phyloP scores from a whole-genome alignment of 176 grass and related monocot species.

The Carex kokanica region DNA sequence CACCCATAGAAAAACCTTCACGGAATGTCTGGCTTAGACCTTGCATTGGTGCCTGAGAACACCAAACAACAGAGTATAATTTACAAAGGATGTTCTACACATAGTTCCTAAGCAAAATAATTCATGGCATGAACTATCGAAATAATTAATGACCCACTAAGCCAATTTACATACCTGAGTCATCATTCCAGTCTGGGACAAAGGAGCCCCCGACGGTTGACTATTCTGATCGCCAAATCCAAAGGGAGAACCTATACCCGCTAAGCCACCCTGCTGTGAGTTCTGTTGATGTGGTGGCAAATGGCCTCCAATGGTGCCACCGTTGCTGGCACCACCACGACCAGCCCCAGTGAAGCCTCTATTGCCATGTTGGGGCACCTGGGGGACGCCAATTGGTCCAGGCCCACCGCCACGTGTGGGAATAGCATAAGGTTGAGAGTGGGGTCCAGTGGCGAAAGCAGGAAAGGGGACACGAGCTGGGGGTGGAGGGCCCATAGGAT shows the following conservation, averaged over 20 bases:
- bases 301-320: constrained; percentile 85
- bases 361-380: constrained; percentile 73
- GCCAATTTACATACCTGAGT: constrained; percentile 63
- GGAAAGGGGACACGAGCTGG: constrained; percentile 66
- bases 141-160: not conserved
- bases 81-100: not conserved
- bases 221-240: constrained; percentile 70
- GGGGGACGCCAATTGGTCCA: constrained; percentile 75
- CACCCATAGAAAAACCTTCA: constrained; percentile 93
- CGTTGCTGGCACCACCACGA: constrained; percentile 72
- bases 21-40: constrained; percentile 97
- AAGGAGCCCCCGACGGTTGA: constrained; percentile 75
- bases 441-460: constrained; percentile 77
- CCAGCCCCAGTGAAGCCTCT: constrained; percentile 63
- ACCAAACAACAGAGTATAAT: constrained; percentile 3
- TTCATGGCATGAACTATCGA: not conserved
- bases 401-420: constrained; percentile 78
- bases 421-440: constrained; percentile 96
- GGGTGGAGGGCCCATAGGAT: constrained; percentile 70
- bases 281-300: constrained; percentile 83
- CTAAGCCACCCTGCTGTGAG: constrained; percentile 63
- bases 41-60: constrained; percentile 76
- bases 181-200: constrained; percentile 91
- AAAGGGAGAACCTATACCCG: constrained; percentile 62
- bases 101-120: not conserved